phyloP scores from a whole-genome alignment of 73 alveolate genomes.

The Paramecium sonneborni region DNA sequence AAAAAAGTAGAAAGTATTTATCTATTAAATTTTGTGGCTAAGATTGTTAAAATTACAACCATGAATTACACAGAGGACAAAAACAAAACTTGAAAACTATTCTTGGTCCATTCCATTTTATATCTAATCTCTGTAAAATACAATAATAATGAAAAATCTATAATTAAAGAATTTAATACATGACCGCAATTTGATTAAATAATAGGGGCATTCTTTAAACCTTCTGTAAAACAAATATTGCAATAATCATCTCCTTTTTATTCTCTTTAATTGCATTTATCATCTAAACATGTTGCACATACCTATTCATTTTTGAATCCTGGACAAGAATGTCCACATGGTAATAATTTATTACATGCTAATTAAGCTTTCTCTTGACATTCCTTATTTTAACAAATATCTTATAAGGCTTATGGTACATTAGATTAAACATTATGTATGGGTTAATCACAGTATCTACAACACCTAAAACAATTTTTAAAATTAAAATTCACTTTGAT shows the following conservation, averaged over 20 bases:
- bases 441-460: constrained; percentile 68
- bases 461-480: constrained; percentile 69
- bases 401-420: constrained; percentile 48
- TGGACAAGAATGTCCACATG: constrained; percentile 85
- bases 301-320: constrained; percentile 77
- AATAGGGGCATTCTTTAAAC: constrained; percentile 78
- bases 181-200: constrained; percentile 80
- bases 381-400: constrained; percentile 75
- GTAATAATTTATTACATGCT: constrained; percentile 77
- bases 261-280: constrained; percentile 71
- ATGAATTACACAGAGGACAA: constrained; percentile 82
- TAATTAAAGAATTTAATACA: not conserved
- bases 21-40: constrained; percentile 72
- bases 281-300: constrained; percentile 82
- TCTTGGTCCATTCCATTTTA: constrained; percentile 87
- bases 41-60: constrained; percentile 75
- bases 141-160: constrained; percentile 77
- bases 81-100: constrained; percentile 79
- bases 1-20: constrained; percentile 69
- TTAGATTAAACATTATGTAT: constrained; percentile 60
- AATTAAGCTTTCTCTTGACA: constrained; percentile 71
- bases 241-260: constrained; percentile 84
- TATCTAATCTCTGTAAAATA: constrained; percentile 74
- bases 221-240: constrained; percentile 81
- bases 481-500: constrained; percentile 19